Percentiles rank a stretch among this genome's conserved stretches.
phyloP scores from a whole-genome alignment of 2,329 filamentous ascomycete genomes.

The Pochonia chlamydosporia region DNA sequence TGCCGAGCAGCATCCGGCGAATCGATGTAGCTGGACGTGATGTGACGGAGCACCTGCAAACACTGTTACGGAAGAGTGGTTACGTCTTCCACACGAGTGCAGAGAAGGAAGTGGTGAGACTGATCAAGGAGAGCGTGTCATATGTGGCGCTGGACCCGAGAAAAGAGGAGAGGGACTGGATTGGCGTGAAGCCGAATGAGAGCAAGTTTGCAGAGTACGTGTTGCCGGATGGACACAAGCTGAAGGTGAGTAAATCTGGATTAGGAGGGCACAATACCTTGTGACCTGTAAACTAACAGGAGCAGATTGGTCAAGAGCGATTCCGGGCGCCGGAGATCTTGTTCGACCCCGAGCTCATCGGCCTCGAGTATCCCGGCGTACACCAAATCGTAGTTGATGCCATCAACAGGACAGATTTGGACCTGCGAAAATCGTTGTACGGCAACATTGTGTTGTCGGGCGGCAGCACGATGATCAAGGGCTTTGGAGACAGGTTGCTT shows the following conservation, averaged over 20 bases:
- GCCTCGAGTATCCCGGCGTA: conserved; percentile 91
- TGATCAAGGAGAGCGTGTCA: conserved; percentile 92
- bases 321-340: conserved; percentile 96
- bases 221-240: conserved; percentile 85
- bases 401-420: conserved; percentile 91
- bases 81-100: conserved; percentile 96
- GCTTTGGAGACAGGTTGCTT: conserved; percentile 88
- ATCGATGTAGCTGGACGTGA: conserved; percentile 96
- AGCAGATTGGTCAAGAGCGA: conserved; percentile 79
- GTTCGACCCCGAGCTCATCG: conserved; percentile 95
- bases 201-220: conserved; percentile 80
- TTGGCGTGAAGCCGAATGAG: conserved; percentile 68
- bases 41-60: conserved; percentile 92
- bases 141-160: conserved; percentile 89
- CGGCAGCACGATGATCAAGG: conserved; percentile 92
- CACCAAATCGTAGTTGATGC: conserved; percentile 97
- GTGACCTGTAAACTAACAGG: conserved; percentile 13
- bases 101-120: conserved; percentile 96
- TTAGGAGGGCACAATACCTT: neutral
- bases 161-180: conserved; percentile 96
- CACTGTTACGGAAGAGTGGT: conserved; percentile 82
- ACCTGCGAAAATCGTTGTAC: conserved; percentile 88
- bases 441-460: conserved; percentile 97
- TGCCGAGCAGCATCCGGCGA: conserved; percentile 88
- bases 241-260: conserved; percentile 63